Percentiles rank a stretch among this genome's conserved stretches.
Evolutionary conservation across 805 yeast species (phyloP).

Genomic region (Cyberlindnera americana): DNA sequence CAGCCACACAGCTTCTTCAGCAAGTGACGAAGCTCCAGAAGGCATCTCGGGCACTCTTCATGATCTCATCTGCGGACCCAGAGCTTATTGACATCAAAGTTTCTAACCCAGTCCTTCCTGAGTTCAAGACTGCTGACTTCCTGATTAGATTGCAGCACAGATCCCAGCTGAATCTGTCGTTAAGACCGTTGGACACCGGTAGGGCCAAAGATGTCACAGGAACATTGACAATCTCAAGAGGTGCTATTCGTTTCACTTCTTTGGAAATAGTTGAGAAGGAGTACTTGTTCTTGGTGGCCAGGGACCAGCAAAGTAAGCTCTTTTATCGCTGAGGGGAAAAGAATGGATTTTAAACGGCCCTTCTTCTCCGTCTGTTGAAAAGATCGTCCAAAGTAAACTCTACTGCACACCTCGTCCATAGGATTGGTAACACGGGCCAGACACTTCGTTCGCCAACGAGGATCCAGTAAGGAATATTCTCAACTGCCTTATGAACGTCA

Average conservation of each 20-base stretch:
- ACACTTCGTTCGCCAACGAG: constrained; percentile 86
- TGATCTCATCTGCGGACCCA: constrained; percentile 40
- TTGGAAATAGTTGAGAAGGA: constrained; percentile 51
- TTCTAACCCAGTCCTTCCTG: constrained; percentile 29
- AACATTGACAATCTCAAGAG: constrained; percentile 54
- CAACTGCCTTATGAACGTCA: constrained; percentile 72
- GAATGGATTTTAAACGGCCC: background rate
- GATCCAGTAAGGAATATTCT: constrained; percentile 87
- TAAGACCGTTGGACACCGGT: constrained; percentile 74
- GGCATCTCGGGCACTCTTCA: constrained; percentile 32
- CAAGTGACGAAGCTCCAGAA: constrained; percentile 34
- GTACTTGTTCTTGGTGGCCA: constrained; percentile 55
- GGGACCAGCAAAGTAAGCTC: constrained; percentile 43
- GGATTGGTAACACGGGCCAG: constrained; percentile 84
- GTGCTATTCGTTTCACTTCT: constrained; percentile 30
- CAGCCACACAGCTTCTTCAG: constrained; percentile 34
- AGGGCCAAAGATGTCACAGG: constrained; percentile 84
- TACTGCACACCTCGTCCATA: constrained; percentile 85
- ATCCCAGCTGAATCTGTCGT: constrained; percentile 47
- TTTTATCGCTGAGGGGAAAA: constrained; percentile 33
- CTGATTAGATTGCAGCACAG: constrained; percentile 46
- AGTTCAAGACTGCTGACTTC: constrained; percentile 44
- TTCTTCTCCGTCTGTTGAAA: constrained; percentile 31
- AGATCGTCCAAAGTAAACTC: constrained; percentile 85
- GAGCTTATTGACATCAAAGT: constrained; percentile 32